Evolutionary conservation across 2,329 filamentous ascomycete species (phyloP), one percentile per base, ranked within the genome.

Genomic region (Cladorrhinum sp.): DNA sequence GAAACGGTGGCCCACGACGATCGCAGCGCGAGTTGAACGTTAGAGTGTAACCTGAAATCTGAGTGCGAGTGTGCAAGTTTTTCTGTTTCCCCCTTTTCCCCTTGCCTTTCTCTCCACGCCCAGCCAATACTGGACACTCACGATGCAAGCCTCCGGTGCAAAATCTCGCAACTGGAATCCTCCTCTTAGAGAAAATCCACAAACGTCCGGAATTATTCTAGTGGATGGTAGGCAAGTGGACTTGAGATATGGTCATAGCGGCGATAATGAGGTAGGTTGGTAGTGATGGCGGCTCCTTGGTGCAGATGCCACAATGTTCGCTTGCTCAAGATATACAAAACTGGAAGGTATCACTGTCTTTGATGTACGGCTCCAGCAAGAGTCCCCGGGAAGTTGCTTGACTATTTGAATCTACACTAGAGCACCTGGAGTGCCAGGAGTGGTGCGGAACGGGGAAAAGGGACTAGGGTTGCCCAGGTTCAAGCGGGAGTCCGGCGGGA

Each of bases 341-440:
- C 9, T 16, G 55, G 55, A 57, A 57, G 55, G 55, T 57, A 45
- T 57, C 55, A 57, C 48, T 50, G 27, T 57, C 38, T 36, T 29
- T 50, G 38, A 20, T 29, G 22, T 51, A 10, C 25, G 25, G 25
- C 25, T 29, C 25, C 25, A 29, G 25, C 25, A 29, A 29, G 25
- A 5, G 25, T 27, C 50, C 50, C 50, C 20, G 50, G 50, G 18
- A 51, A 23, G 50, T 41, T 5, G 6, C 12, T 41, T 5, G 16
- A 8, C 20, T 18, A 2, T 22, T 45, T 18, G 16, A 45, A 45
- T 45, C 20, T 13, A n/a, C n/a, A n/a, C n/a, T n/a, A 13, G 36
- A n/a, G 36, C 3, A n/a, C 6, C 10, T 13, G 36, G 36, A 41
- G 12, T 5, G 36, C 10, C 10, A n/a, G 16, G 36, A 41, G 36